Conservation (phyloP, 805 yeast genomes). For the Komagataella phaffii region DNA sequence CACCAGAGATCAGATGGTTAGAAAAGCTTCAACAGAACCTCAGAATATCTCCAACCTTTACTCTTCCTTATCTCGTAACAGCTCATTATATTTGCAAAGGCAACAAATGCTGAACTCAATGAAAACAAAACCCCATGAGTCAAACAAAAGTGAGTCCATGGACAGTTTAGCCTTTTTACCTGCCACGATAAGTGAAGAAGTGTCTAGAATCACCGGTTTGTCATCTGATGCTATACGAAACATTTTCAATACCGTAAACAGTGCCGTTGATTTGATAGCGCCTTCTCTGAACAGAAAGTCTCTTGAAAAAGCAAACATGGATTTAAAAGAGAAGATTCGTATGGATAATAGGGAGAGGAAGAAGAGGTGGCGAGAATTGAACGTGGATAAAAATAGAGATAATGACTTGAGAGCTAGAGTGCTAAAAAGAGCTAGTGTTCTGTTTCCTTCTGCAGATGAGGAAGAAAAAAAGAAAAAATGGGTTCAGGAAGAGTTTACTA, state of each 20-base stretch:
- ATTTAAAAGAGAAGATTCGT: slow-evolving; percentile 43
- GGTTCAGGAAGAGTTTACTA: slow-evolving; percentile 63
- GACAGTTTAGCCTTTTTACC: neutral
- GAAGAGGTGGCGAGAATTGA: slow-evolving; percentile 73
- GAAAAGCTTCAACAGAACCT: neutral
- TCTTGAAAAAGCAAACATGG: slow-evolving; percentile 8
- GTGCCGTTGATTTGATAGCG: neutral
- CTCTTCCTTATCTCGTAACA: neutral
- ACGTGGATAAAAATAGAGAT: slow-evolving; percentile 72
- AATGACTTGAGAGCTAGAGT: slow-evolving; percentile 76
- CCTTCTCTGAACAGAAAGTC: slow-evolving; percentile 2
- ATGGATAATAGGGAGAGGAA: slow-evolving; percentile 65
- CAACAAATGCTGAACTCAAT: neutral
- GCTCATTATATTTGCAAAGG: neutral
- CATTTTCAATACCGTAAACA: neutral
- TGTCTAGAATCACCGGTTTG: neutral
- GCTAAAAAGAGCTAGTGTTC: slow-evolving; percentile 49
- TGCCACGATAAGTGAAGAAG: neutral
- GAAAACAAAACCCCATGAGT: neutral
- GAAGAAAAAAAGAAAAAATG: slow-evolving; percentile 43
- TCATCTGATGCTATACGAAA: neutral
- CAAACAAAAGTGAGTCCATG: neutral
- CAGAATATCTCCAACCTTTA: neutral
- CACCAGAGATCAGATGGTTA: slow-evolving; percentile 30
- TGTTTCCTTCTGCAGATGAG: slow-evolving; percentile 51